Conservation (phyloP, 2,329 filamentous ascomycete genomes). For the Ophiocordyceps camponoti-rufipedis region DNA sequence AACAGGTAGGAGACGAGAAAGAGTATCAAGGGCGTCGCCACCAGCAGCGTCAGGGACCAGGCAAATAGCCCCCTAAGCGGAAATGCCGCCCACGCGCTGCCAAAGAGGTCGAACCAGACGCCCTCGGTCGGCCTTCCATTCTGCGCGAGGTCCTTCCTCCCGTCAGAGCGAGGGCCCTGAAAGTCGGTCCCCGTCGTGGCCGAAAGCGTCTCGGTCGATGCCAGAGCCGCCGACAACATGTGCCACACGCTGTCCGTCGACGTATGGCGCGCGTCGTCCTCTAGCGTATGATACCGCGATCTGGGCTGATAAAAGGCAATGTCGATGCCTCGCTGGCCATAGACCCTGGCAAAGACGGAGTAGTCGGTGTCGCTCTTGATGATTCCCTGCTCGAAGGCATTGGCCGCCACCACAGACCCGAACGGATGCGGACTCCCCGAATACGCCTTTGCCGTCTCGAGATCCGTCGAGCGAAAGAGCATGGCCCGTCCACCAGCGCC, state of each 20-base stretch:
- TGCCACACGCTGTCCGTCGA: slow-evolving; percentile 65
- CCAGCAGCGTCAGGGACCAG: slow-evolving; percentile 66
- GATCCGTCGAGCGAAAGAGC: slow-evolving; percentile 75
- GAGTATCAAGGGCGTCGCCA: slow-evolving; percentile 59
- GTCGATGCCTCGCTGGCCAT: slow-evolving; percentile 76
- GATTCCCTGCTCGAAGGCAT: slow-evolving; percentile 65
- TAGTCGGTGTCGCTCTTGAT: slow-evolving; percentile 85
- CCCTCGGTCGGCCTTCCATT: slow-evolving; percentile 49
- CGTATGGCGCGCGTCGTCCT: slow-evolving; percentile 71
- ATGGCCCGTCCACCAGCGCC: slow-evolving; percentile 79
- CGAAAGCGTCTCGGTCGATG: slow-evolving; percentile 54
- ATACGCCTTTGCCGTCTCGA: slow-evolving; percentile 70
- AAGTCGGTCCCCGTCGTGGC: slow-evolving; percentile 50
- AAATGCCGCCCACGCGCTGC: slow-evolving; percentile 60
- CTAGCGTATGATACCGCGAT: slow-evolving; percentile 74
- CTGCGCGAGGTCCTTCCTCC: slow-evolving; percentile 39
- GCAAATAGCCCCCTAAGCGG: slow-evolving; percentile 71
- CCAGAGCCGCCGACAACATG: slow-evolving; percentile 74
- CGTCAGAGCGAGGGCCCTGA: slow-evolving; percentile 35
- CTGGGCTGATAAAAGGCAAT: slow-evolving; percentile 81
- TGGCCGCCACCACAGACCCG: slow-evolving; percentile 62
- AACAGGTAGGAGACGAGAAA: slow-evolving; percentile 52
- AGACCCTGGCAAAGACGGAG: slow-evolving; percentile 56
- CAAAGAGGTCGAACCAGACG: slow-evolving; percentile 92
- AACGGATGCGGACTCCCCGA: slow-evolving; percentile 56